Conservation (phyloP, 2,329 filamentous ascomycete species). For the Mycocentrospora acerina region DNA sequence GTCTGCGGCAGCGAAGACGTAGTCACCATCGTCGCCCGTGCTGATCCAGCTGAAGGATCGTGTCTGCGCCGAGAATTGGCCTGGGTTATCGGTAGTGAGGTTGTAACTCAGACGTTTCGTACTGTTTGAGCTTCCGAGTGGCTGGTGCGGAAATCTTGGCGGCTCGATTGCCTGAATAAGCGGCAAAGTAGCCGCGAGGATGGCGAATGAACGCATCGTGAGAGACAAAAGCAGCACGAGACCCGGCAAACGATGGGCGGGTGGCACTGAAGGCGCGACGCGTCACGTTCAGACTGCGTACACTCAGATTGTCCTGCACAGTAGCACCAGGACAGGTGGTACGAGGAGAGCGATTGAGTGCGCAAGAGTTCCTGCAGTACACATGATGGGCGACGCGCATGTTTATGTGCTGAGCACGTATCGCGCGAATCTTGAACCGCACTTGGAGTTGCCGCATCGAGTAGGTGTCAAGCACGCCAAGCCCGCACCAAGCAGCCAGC, state of each 20-base stretch:
- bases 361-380: slow-evolving; percentile 7
- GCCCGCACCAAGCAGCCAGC: slow-evolving; percentile 31
- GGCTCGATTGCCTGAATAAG: slow-evolving; percentile 47
- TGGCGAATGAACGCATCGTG: slow-evolving; percentile 32
- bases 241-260: too few relatives aligned
- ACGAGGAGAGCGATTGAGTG: slow-evolving; percentile 18
- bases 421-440: slow-evolving; percentile 22
- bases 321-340: slow-evolving; percentile 18
- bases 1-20: slow-evolving; percentile 55
- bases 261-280: too few relatives aligned
- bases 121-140: slow-evolving; percentile 53
- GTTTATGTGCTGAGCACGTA: slow-evolving; percentile 25
- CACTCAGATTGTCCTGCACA: slow-evolving; percentile 1
- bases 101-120: slow-evolving; percentile 61
- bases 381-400: not conserved
- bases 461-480: slow-evolving; percentile 41
- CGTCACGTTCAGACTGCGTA: slow-evolving; percentile 1
- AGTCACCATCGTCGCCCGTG: slow-evolving; percentile 62
- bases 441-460: slow-evolving; percentile 36
- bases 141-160: slow-evolving; percentile 56
- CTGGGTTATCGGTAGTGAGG: slow-evolving; percentile 55
- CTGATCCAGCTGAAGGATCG: slow-evolving; percentile 59
- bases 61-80: slow-evolving; percentile 45
- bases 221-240: slow-evolving; percentile 2
- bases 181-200: slow-evolving; percentile 30